Evolutionary conservation across 805 yeast genomes (phyloP).

Genomic region (Metschnikowia dekortorum): DNA sequence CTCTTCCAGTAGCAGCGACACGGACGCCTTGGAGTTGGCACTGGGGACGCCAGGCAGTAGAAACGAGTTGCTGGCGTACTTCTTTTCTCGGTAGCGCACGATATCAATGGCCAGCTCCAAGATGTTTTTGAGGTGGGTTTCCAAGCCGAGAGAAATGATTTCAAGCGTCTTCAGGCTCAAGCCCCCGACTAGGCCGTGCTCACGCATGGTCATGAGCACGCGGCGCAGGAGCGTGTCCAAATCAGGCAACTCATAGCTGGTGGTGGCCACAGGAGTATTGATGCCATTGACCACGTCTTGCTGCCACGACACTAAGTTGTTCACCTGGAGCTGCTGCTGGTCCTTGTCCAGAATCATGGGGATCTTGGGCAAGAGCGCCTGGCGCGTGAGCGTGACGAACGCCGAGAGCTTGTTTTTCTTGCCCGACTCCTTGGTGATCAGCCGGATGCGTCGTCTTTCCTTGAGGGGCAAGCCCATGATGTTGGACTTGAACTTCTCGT

Average conservation of each 20-base stretch:
- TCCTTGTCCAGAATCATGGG: conserved; percentile 62
- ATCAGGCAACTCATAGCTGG: conserved; percentile 80
- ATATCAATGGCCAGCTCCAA: conserved; percentile 72
- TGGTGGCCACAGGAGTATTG: conserved; percentile 75
- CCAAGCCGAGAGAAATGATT: conserved; percentile 73
- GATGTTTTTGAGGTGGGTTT: conserved; percentile 68
- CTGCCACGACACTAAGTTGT: conserved; percentile 74
- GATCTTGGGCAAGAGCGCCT: conserved; percentile 73
- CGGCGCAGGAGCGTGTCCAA: conserved; percentile 59
- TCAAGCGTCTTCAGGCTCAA: conserved; percentile 79
- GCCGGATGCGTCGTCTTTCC: conserved; percentile 81
- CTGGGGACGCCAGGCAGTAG: conserved; percentile 20
- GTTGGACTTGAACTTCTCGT: conserved; percentile 78
- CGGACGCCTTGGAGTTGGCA: background rate
- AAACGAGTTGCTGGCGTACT: conserved; percentile 36
- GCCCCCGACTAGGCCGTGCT: conserved; percentile 81
- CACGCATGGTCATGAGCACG: conserved; percentile 80
- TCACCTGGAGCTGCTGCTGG: conserved; percentile 41
- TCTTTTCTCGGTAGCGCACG: conserved; percentile 55
- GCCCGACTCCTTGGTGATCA: conserved; percentile 78
- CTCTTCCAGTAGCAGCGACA: background rate
- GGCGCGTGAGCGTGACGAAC: conserved; percentile 63
- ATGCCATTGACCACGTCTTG: conserved; percentile 87
- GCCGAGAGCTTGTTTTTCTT: conserved; percentile 72
- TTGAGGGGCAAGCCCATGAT: conserved; percentile 79